Base-by-base conservation (phyloP, 164 flowering plant genomes). In the Vitis riparia region DNA sequence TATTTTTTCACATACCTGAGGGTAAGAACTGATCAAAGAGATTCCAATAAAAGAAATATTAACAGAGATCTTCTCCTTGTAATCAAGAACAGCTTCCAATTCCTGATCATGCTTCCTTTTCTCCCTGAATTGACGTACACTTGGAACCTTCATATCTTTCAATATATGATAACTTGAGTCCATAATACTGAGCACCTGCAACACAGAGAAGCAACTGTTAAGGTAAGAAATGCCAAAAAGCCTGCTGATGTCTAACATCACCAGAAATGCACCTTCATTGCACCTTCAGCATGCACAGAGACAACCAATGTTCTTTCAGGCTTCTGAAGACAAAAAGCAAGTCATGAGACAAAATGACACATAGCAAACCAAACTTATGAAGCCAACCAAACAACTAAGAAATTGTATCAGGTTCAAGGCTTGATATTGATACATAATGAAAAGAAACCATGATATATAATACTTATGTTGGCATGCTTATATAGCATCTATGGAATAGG, bases 281-380 rank as follows among this genome's bases (percentile, higher is more conserved):
- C 97, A 66, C 97, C 97, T 76, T 91, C 98, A 30, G 99, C 93
- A 84, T 80, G 90, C 63, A 86, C 80, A 49, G 97, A 88, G 51
- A 92, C 65, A 59, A 82, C 75, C 64, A 96, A 82, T 32, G 77
- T 92, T 75, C 96, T 89, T 76, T 88, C 97, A 59, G 89, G 90
- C 65, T 89, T 96, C 99, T 93, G 91, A 14, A 79, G 63, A 67
- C n/a, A 77, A 51, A 76, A 66, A n/a, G 53, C n/a, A 68, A 62
- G n/a, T 23, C 59, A n/a, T 11, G 44, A 66, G 58, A 50, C 16
- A 15, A 30, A 19, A 50, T 11, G 9, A 47, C 8, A n/a, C 10
- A 11, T 27, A 29, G 53, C 6, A 2, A 15, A 19, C 49, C 53
- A 5, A 55, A 29, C 10, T 57, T 5, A 65, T 37, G 13, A 56